phyloP scores from a whole-genome alignment of 2,329 filamentous ascomycete species.

The Ceratocystis colombiana region DNA sequence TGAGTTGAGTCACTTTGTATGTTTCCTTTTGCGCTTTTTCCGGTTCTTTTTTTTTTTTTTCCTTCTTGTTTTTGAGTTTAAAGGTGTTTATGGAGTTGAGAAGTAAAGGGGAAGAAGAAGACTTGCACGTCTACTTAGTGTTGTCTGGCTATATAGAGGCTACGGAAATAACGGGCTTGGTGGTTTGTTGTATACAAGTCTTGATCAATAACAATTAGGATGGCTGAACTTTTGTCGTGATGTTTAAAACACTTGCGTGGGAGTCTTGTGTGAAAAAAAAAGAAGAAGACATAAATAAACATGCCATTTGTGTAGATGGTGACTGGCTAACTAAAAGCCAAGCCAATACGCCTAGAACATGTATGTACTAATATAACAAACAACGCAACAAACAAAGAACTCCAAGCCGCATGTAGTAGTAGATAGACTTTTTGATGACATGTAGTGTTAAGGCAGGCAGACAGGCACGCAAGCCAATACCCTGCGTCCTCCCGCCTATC shows the following conservation, averaged over 20 bases:
- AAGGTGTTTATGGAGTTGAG: constrained; percentile 11
- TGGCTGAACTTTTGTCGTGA: background rate
- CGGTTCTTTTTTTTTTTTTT: background rate
- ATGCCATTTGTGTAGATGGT: constrained; percentile 4
- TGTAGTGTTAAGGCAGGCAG: background rate
- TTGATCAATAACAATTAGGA: background rate
- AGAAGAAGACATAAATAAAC: background rate
- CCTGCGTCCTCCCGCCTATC: constrained; percentile 1
- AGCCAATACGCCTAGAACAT: background rate
- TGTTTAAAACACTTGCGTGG: background rate
- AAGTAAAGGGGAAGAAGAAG: background rate
- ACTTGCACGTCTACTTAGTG: background rate
- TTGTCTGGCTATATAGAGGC: constrained; percentile 1
- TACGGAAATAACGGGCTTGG: background rate
- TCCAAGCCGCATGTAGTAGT: constrained; percentile 17
- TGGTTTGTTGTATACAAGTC: background rate
- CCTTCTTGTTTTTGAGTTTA: background rate
- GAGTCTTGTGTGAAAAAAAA: background rate
- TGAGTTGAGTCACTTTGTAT: background rate
- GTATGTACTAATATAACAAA: constrained; percentile 11
- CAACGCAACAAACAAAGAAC: constrained; percentile 21
- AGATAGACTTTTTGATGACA: constrained; percentile 20
- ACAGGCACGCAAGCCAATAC: background rate
- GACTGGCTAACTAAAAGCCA: background rate
- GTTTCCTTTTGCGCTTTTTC: background rate